Evolutionary conservation across 306 rosid genomes (phyloP), one percentile per base, ranked within the genome.

Genomic region (Mimosa bimucronata): DNA sequence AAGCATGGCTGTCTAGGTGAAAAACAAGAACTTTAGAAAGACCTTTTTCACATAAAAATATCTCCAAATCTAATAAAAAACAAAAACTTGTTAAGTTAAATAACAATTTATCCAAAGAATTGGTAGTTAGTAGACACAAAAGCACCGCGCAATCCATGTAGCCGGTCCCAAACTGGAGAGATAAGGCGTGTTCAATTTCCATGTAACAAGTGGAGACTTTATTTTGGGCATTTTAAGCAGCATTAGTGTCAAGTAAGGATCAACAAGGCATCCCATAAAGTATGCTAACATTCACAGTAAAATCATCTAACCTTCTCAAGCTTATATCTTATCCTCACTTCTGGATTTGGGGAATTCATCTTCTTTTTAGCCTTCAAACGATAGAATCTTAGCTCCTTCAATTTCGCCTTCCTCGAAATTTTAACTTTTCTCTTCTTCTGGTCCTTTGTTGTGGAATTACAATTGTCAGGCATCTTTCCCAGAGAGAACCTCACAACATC

Each of bases 331-430:
- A 94, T 94, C 87, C 98, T 86, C 84, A 94, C 97, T 87, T 86
- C 92, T 38, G 98, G 97, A 80, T 92, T 94, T 73, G 94, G 93
- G 72, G 98, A 94, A 29, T 86, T 88, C 91, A 87, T 92, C 88
- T 94, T 89, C 89, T 89, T 90, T 83, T 84, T 89, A 66, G 93
- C 98, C 94, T 91, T 92, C 85, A 92, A 81, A 45, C 97, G 97
- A 67, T 86, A 92, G 78, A 91, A 90, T 75, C 88, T 89, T 53
- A 94, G 92, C 82, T 92, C 96, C 76, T 91, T 94, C 79, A 88
- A 5, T 84, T 94, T 94, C 77, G 90, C 93, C 85, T 81, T 91
- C 83, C 78, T 93, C 75, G 97, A 93, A 86, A 86, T 82, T 77
- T 82, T 88, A 50, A 81, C 82, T 40, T 53, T 79, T 71, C 84